Conservation (phyloP, 2,329 filamentous ascomycete genomes). For the Esteya vermicola region DNA sequence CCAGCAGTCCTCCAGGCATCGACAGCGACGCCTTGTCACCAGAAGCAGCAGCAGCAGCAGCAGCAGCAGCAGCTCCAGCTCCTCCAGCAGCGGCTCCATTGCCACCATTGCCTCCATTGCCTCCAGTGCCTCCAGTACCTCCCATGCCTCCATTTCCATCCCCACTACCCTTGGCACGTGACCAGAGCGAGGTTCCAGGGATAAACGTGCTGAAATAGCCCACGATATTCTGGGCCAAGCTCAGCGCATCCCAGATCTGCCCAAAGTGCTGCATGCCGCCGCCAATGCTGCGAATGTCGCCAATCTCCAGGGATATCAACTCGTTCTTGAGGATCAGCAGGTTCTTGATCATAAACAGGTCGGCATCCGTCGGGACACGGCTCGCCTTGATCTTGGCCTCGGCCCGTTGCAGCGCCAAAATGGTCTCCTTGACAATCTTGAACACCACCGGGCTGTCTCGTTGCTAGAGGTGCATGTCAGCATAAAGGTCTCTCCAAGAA, state of each 20-base stretch:
- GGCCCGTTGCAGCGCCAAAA: conserved; percentile 64
- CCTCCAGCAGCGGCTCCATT: too few species aligned
- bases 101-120: too few species aligned
- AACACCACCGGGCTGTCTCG: conserved; percentile 42
- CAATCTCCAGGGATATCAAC: conserved; percentile 90
- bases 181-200: conserved; percentile 37
- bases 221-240: conserved; percentile 36
- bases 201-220: conserved; percentile 45
- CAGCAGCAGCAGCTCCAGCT: too few species aligned
- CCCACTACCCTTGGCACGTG: conserved; percentile 12
- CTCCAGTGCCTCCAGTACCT: too few species aligned
- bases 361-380: conserved; percentile 50
- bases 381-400: conserved; percentile 55
- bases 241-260: conserved; percentile 51
- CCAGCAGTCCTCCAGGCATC: background rate
- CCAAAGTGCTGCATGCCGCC: conserved; percentile 47
- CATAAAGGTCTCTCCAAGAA: too few species aligned
- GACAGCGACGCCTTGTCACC: too few species aligned
- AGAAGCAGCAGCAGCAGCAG: too few species aligned
- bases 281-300: conserved; percentile 37
- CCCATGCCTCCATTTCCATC: too few species aligned
- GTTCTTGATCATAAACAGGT: conserved; percentile 90
- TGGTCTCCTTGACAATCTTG: conserved; percentile 79
- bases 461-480: conserved; percentile 19
- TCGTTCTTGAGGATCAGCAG: conserved; percentile 91